Base-by-base conservation (phyloP, 441 rosid species). In the Bocquillonia castaneifolia region DNA sequence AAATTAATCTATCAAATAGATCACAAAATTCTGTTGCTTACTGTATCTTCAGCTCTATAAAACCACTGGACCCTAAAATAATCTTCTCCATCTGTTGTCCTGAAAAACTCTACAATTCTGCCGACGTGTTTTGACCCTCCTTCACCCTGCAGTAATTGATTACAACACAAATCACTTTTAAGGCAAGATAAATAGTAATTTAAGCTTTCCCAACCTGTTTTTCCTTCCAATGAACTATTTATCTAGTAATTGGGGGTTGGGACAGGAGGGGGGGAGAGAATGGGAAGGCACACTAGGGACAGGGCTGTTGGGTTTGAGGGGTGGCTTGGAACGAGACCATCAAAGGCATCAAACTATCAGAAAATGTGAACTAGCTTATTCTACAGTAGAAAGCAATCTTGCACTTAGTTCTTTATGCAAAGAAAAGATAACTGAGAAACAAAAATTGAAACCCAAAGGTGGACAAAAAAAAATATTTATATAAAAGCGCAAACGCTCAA, bases 41-140 rank as follows among this genome's bases (percentile, higher is more conserved):
- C 98, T 15, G 98, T 93, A 77, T 93, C 97, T 68, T 84, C 89
- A 76, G 96, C 93, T 77, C 84, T 87, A 69, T 88, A 93, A 83
- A 88, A 93, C 98, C 97, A 93, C 74, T 86, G 93, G 77, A 87
- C 97, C 82, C 97, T 85, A 73, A 88, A 86, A 77, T 86, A 90
- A 47, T 86, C 81, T 76, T 81, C 90, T 65, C 76, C 83, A 54
- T 85, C 83, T 44, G 85, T 86, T 59, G 98, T 82, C 77, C 66
- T 87, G 79, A 92, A 90, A 76, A 92, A 84, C 68, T 92, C 98
- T 74, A 88, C 54, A 64, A 92, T 82, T 77, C 75, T 86, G 61
- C 98, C 98, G 59, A 92, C 72, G 69, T 84, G 88, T 26, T 68
- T 75, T 68, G 84, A 72, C 63, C 72, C 76, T 75, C 75, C 87